A percentile compares a stretch with the other conserved stretches of the same genome.
Conservation (phyloP, 2,329 filamentous ascomycete genomes). For the Aspergillus sp. region DNA sequence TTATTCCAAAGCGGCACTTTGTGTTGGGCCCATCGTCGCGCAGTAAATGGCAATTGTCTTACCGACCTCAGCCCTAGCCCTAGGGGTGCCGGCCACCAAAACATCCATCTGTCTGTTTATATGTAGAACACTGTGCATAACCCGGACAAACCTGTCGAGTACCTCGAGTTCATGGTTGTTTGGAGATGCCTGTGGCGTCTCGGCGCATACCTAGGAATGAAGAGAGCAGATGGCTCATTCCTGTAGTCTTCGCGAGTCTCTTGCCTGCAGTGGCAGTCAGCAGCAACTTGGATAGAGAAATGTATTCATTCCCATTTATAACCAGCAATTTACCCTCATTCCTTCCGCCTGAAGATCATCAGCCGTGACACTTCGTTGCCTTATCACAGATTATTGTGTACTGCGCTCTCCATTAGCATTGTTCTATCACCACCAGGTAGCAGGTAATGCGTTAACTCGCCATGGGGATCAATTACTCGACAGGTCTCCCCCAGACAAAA, state of each 20-base stretch:
- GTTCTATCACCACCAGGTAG: neutral
- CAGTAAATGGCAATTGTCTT: neutral
- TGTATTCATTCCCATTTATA: neutral
- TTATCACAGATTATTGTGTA: neutral
- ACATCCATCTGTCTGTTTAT: neutral
- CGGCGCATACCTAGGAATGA: neutral
- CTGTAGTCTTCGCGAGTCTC: neutral
- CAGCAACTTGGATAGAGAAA: neutral
- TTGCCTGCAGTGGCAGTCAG: neutral
- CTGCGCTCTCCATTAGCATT: neutral
- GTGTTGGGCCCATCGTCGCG: neutral
- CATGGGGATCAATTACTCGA: neutral
- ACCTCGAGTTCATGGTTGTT: neutral
- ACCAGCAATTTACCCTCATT: too few relatives aligned
- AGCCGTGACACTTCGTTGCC: neutral
- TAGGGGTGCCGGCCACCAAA: neutral
- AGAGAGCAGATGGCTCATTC: neutral
- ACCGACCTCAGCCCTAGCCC: neutral
- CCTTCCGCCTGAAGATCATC: neutral
- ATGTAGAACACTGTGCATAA: rapidly evolving
- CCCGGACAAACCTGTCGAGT: neutral
- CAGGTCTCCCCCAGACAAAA: neutral
- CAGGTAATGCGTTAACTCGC: neutral
- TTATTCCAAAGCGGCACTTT: neutral
- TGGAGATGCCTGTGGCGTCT: too few relatives aligned